phyloP scores from a whole-genome alignment of 2,329 filamentous ascomycete species.

The Neocatenulostroma microsporum region DNA sequence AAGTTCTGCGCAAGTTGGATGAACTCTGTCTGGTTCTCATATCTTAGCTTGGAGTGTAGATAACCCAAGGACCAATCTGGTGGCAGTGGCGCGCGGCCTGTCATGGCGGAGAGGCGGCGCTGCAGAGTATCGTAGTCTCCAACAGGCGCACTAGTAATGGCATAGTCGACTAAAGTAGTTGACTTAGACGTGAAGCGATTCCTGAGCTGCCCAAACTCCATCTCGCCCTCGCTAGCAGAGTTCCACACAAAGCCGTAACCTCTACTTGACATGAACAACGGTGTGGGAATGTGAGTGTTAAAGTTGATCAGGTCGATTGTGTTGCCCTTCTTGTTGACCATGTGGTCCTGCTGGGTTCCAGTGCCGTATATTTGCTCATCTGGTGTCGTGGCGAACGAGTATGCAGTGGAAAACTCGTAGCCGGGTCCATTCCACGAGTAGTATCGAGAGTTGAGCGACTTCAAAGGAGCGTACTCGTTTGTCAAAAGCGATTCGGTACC shows the following conservation, averaged over 20 bases:
- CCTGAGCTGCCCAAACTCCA: constrained; percentile 24
- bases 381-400: constrained; percentile 30
- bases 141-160: constrained; percentile 21
- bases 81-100: constrained; percentile 24
- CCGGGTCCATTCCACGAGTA: constrained; percentile 30
- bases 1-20: constrained; percentile 25
- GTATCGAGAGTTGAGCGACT: constrained; percentile 30
- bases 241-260: constrained; percentile 30
- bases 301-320: constrained; percentile 27
- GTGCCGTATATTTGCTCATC: constrained; percentile 29
- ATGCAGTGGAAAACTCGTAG: constrained; percentile 31
- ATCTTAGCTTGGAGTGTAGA: constrained; percentile 26
- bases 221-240: constrained; percentile 22
- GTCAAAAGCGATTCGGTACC: constrained; percentile 31
- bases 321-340: constrained; percentile 28
- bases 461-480: constrained; percentile 29
- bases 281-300: constrained; percentile 27
- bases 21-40: constrained; percentile 27
- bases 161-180: constrained; percentile 27
- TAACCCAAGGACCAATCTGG: constrained; percentile 28
- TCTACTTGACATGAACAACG: constrained; percentile 24
- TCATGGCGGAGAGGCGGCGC: constrained; percentile 20
- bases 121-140: constrained; percentile 27
- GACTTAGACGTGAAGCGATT: constrained; percentile 24
- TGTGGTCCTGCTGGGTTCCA: constrained; percentile 25